Evolutionary conservation across 352 stramenopile species (phyloP), one percentile per base, ranked within the genome.

Genomic region (Pythium coloratum): DNA sequence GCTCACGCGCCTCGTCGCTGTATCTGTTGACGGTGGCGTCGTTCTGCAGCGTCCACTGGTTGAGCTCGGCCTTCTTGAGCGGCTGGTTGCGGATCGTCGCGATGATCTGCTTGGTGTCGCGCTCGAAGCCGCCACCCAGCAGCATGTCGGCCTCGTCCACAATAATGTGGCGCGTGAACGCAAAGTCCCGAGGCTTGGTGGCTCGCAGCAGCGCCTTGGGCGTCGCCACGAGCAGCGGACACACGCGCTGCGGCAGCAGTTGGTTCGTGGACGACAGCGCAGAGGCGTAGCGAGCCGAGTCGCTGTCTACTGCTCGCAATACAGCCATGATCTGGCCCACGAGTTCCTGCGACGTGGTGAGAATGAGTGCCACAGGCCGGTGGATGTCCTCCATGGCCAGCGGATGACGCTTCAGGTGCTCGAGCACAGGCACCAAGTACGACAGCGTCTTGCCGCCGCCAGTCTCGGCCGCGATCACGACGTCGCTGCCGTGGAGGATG

Each of bases 391-490:
- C 60, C n/a, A 75, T 26, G 0, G 72, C 60, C 53, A 89, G 44
- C 46, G 75, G 60, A 30, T 77, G 70, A n/a, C 65, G 34, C 26
- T 76, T 67, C 20, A 84, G 69, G 36, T 81, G 75, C 57, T 95
- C 78, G 32, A 98, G 65, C 63, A 99, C 73, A 3, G 96, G 96
- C 49, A 99, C 63, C 3, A 99, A 62, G 74, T 98, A 99, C 10
- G 95, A 86, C 51, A 99, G 80, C 34, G 97, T 99, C 76, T 99
- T 99, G 56, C 96, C 96, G 59, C 80, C 91, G 47, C 97, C 97
- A 0, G 97, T 99, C 69, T 99, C 95, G 14, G 86, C 92, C 30
- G 97, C 96, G 51, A 99, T 77, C 20, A 98, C 88, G 20, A 98
- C 81, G 75, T 98, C 82, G 51, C 24, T 54, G 1, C 82, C 49